Percentiles rank a stretch among this genome's conserved stretches.
These are phyloP conservation scores for Nyssa sinensis DNA, from an alignment of 148 eudicot genomes.

Conservation along the genomic window DNA sequence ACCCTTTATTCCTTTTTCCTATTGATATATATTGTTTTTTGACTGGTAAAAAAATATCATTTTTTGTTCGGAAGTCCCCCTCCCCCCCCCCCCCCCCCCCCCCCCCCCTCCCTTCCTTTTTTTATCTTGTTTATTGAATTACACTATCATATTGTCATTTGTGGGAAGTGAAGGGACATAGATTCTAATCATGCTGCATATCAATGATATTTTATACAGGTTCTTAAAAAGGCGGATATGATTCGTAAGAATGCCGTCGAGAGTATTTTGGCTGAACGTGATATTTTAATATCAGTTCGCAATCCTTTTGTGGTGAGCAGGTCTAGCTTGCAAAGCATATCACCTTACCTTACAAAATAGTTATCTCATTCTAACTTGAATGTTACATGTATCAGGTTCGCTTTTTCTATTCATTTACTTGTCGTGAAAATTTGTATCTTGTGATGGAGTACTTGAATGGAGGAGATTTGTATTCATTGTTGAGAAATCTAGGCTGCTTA, in stretches of 20 bases:
- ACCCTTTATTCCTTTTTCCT: background rate
- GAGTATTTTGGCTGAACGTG: constrained; percentile 98
- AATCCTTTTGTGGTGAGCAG: constrained; percentile 97
- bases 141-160: background rate
- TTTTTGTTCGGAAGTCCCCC: background rate
- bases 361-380: constrained; percentile 26
- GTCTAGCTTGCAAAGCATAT: constrained; percentile 16
- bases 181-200: too few relatives aligned
- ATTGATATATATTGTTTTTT: background rate
- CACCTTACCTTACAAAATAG: constrained; percentile 9
- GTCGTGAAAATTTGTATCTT: constrained; percentile 96
- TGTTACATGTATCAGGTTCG: constrained; percentile 70
- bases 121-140: background rate
- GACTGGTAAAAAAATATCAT: too few relatives aligned
- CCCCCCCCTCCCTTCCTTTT: too few relatives aligned
- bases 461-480: constrained; percentile 88
- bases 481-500: constrained; percentile 97
- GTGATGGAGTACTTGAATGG: constrained; percentile 99
- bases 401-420: constrained; percentile 97
- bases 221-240: constrained; percentile 94
- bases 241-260: constrained; percentile 98
- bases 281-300: constrained; percentile 91
- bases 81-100: too few relatives aligned
- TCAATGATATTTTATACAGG: constrained; percentile 45
- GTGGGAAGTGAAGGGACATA: constrained; percentile 1